phyloP scores from a whole-genome alignment of 2,329 filamentous ascomycete species.

The Dactylonectria estremocensis region DNA sequence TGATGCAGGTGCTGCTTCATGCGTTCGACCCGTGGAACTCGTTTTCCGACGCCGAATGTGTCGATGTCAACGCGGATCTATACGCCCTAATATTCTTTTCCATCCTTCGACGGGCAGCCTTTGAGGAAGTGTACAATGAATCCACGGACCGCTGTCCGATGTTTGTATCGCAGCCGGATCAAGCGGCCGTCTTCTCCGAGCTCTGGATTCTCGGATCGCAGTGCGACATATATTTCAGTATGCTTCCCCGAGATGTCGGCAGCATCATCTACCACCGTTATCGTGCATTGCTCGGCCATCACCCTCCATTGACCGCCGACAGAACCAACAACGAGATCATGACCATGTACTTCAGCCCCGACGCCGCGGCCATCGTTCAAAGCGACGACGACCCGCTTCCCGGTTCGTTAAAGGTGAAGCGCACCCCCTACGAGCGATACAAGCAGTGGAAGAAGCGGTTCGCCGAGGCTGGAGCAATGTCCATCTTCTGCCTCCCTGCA shows the following conservation, averaged over 20 bases:
- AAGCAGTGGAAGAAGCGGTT: conserved; percentile 36
- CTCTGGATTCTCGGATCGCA: conserved; percentile 41
- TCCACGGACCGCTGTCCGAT: conserved; percentile 39
- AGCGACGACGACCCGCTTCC: not conserved
- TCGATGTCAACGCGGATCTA: conserved; percentile 37
- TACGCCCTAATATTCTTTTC: conserved; percentile 35
- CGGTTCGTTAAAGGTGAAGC: not conserved
- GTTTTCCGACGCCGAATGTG: conserved; percentile 2
- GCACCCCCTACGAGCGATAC: conserved; percentile 26
- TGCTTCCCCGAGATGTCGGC: conserved; percentile 36
- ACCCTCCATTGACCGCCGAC: conserved; percentile 30
- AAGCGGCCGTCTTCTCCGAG: conserved; percentile 40
- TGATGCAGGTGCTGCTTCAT: conserved; percentile 7
- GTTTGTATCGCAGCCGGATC: conserved; percentile 38
- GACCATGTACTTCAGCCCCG: conserved; percentile 40
- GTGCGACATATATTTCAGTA: conserved; percentile 38
- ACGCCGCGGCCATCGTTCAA: conserved; percentile 8
- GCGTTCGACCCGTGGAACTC: conserved; percentile 27
- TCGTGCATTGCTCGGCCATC: conserved; percentile 17
- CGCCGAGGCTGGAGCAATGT: conserved; percentile 35
- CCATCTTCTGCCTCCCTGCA: conserved; percentile 37
- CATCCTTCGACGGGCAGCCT: conserved; percentile 30
- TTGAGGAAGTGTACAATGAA: conserved; percentile 39
- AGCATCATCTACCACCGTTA: conserved; percentile 31
- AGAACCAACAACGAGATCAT: conserved; percentile 38